phyloP scores from a whole-genome alignment of 176 grass and related monocot genomes.

The Avena sativa region DNA sequence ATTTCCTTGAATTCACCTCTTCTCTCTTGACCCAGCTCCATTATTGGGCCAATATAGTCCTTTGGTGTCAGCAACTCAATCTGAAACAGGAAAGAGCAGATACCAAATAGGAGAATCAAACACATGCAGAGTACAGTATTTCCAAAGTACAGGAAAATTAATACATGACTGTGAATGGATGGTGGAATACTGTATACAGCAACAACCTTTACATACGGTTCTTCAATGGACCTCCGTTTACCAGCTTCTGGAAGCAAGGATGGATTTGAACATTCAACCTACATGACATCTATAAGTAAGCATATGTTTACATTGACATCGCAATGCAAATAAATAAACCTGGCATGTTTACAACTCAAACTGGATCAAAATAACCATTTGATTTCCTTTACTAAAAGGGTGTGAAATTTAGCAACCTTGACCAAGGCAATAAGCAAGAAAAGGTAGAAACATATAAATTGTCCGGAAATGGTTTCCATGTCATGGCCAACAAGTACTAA shows the following conservation, averaged over 20 bases:
- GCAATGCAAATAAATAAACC: conserved; percentile 42
- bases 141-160: conserved; percentile 20
- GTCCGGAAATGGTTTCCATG: conserved; percentile 14
- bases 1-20: conserved; percentile 98
- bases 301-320: conserved; percentile 25
- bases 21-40: conserved; percentile 98
- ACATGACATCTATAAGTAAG: conserved; percentile 44
- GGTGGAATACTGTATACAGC: conserved; percentile 28
- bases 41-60: conserved; percentile 94
- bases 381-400: conserved; percentile 10
- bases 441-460: conserved; percentile 3
- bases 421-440: conserved; percentile 18
- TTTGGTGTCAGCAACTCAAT: conserved; percentile 97
- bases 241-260: conserved; percentile 92
- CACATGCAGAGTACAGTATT: not conserved
- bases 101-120: conserved; percentile 39
- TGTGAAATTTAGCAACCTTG: conserved; percentile 3
- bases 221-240: conserved; percentile 84
- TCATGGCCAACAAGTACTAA: conserved; percentile 27
- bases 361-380: not conserved
- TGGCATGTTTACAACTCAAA: conserved; percentile 28
- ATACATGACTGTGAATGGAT: conserved; percentile 29
- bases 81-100: conserved; percentile 45
- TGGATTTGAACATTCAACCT: conserved; percentile 97
- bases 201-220: conserved; percentile 92